phyloP scores from a whole-genome alignment of 2,329 filamentous ascomycete species.

The Emericellopsis cladophorae region DNA sequence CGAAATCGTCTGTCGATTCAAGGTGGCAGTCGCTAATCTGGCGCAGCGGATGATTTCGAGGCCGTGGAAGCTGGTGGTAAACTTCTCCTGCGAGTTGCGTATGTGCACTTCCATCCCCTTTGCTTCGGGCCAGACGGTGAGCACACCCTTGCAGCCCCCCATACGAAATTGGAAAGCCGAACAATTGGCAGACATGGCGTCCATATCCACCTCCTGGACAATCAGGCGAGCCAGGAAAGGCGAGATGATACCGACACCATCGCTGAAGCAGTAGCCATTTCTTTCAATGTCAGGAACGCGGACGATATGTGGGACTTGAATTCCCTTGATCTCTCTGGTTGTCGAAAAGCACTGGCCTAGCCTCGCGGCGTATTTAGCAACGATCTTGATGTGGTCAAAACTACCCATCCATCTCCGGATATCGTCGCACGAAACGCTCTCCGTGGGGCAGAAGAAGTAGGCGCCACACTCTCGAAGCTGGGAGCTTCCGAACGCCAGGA shows the following conservation, averaged over 20 bases:
- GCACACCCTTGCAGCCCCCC: conserved; percentile 82
- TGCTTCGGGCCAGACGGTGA: conserved; percentile 61
- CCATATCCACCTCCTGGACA: conserved; percentile 53
- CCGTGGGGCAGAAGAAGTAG: conserved; percentile 76
- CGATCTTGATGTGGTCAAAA: conserved; percentile 65
- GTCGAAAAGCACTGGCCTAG: conserved; percentile 95
- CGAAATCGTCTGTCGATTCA: conserved; percentile 83
- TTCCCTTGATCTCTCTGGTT: conserved; percentile 59
- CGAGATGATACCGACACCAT: conserved; percentile 92
- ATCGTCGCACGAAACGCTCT: conserved; percentile 53
- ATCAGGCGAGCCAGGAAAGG: conserved; percentile 62
- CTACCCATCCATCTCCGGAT: conserved; percentile 83
- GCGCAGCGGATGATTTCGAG: conserved; percentile 82
- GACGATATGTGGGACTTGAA: conserved; percentile 42
- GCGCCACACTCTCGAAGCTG: conserved; percentile 86
- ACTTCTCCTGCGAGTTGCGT: conserved; percentile 80
- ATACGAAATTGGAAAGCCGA: conserved; percentile 88
- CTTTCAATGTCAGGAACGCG: conserved; percentile 60
- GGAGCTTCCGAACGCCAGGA: conserved; percentile 89
- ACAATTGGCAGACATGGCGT: conserved; percentile 41
- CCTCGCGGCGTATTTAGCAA: conserved; percentile 84
- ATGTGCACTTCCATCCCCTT: conserved; percentile 60
- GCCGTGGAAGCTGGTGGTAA: conserved; percentile 54
- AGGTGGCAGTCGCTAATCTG: conserved; percentile 58
- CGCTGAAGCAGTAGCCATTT: conserved; percentile 65